Percentiles rank a stretch among this genome's conserved stretches.
Conservation (phyloP, 164 flowering plant species). For the Liquidambar formosana region DNA sequence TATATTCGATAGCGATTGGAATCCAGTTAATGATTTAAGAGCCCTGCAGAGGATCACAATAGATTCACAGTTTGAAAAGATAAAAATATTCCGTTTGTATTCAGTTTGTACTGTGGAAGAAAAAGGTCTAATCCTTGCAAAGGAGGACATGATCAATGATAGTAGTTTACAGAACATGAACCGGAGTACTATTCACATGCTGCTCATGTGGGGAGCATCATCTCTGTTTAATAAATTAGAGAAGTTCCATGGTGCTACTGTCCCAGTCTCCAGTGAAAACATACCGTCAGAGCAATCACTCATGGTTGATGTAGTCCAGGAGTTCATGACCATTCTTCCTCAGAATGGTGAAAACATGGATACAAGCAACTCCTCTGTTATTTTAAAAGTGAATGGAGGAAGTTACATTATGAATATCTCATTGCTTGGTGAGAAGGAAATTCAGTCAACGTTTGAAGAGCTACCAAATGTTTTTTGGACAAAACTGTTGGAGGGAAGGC, state of each 20-base stretch:
- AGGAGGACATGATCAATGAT: conserved; percentile 45
- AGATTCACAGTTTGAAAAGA: conserved; percentile 51
- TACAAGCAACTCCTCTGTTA: conserved; percentile 22
- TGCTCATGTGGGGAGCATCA: conserved; percentile 84
- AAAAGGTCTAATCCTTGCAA: conserved; percentile 54
- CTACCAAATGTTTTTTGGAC: conserved; percentile 69
- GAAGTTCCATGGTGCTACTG: conserved; percentile 45
- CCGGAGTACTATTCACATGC: conserved; percentile 37
- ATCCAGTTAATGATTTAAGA: conserved; percentile 70
- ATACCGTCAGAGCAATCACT: conserved; percentile 29
- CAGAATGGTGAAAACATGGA: conserved; percentile 18
- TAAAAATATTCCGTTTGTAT: conserved; percentile 76
- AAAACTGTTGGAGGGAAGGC: conserved; percentile 57
- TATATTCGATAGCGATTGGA: conserved; percentile 78
- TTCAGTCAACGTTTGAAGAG: conserved; percentile 34
- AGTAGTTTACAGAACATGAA: conserved; percentile 39
- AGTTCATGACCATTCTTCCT: conserved; percentile 40
- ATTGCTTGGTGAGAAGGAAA: conserved; percentile 56
- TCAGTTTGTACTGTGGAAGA: conserved; percentile 84
- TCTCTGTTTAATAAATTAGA: conserved; percentile 57
- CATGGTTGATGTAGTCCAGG: conserved; percentile 44
- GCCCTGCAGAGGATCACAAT: conserved; percentile 63
- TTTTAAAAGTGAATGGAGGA: conserved; percentile 45
- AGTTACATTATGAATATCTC: conserved; percentile 28
- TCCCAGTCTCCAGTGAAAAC: conserved; percentile 10